phyloP scores from a whole-genome alignment of 2,329 filamentous ascomycete genomes.

The Scytalidium sp. region DNA sequence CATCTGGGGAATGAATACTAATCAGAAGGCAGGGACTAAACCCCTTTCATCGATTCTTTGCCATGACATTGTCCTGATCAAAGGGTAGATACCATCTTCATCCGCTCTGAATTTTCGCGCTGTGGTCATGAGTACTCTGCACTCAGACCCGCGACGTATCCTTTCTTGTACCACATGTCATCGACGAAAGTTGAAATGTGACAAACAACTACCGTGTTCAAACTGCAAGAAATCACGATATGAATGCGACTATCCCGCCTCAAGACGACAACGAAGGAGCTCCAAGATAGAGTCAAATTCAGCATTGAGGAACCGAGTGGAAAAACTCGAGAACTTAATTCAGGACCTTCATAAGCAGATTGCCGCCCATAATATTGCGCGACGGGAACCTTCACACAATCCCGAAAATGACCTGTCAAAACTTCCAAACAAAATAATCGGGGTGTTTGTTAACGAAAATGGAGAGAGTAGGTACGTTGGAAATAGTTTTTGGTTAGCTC shows the following conservation, averaged over 20 bases:
- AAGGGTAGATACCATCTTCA: too few species aligned
- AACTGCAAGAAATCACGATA: neutral
- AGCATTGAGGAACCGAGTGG: neutral
- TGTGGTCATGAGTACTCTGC: neutral
- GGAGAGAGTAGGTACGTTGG: neutral
- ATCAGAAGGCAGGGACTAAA: too few species aligned
- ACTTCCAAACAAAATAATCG: neutral
- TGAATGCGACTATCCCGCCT: neutral
- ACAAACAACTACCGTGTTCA: neutral
- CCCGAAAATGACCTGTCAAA: too few species aligned
- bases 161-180: neutral
- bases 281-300: neutral
- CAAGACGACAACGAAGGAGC: neutral
- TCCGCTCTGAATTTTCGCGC: too few species aligned
- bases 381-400: neutral
- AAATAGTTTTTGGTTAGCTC: neutral
- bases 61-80: too few species aligned
- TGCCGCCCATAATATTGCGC: neutral
- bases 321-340: neutral
- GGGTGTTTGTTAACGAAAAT: neutral
- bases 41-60: too few species aligned
- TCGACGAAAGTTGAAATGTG: neutral
- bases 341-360: neutral
- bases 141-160: neutral
- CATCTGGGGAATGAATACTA: too few species aligned